Evolutionary conservation across 257 asterid genomes (phyloP), one percentile per base, ranked within the genome.

Genomic region (Nicotiana noctiflora): DNA sequence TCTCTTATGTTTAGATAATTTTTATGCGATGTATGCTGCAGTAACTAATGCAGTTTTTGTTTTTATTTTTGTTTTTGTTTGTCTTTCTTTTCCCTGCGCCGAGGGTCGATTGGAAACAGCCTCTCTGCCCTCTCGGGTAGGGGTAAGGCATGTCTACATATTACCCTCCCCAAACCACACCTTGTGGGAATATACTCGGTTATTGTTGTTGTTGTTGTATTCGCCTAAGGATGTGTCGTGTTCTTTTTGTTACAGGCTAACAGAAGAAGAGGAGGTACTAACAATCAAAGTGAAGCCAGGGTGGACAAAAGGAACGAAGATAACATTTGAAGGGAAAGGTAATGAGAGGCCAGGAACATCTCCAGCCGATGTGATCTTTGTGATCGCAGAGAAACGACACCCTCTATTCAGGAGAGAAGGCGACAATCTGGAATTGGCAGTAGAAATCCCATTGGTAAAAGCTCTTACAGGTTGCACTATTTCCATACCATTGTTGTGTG

Each of bases 211-310:
- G n/a, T n/a, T n/a, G n/a, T n/a, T n/a, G n/a, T n/a, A n/a, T 27
- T 13, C 4, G 19, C 21, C 70, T 63, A 12, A 63, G 21, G 11
- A 63, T 29, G 74, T 15, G 13, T 3, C 49, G 15, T 25, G 61
- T 25, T 84, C 21, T 13, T 80, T 37, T 44, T 57, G 25, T 57
- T 66, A 37, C 87, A 90, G 97, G 83, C 84, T 87, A 74, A 79
- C 88, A 51, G 84, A 88, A 64, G 88, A 88, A 79, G 96, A 88
- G 17, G 93, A 94, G 70, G 81, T 82, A 59, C 83, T 92, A 19
- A 90, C 92, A 2, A 91, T 92, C 70, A 91, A 91, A 84, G 94
- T 92, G 72, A 83, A 89, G 77, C 94, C 96, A 0, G 98, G 97
- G 18, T 92, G 94, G 97, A 88, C 80, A 49, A 88, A 82, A 84